These are phyloP conservation scores for Discostella stelligera DNA, from an alignment of 352 stramenopile genomes.

Conservation along the genomic window DNA sequence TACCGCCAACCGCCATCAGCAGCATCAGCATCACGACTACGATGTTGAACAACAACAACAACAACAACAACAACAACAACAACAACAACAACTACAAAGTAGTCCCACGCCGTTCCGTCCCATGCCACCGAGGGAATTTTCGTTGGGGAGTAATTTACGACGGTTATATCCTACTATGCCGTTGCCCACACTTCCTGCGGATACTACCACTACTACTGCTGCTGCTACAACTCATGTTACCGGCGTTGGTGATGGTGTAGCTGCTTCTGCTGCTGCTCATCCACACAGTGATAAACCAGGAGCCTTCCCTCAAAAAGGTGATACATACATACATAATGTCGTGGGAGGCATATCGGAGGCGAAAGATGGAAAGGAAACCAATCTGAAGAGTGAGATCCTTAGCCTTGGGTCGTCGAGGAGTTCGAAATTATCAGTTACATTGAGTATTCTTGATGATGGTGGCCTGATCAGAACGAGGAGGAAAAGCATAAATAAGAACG, in stretches of 20 bases:
- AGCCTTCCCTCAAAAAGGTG: neutral
- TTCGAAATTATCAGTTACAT: slow-evolving; percentile 2
- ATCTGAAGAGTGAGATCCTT: neutral
- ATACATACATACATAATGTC: neutral
- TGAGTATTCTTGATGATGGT: neutral
- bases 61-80: slow-evolving; percentile 2
- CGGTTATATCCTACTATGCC: slow-evolving; percentile 8
- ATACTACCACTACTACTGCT: neutral
- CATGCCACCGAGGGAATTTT: slow-evolving; percentile 27
- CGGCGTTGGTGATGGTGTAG: neutral
- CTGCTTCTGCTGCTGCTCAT: neutral
- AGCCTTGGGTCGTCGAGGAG: neutral
- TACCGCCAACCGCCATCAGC: no score
- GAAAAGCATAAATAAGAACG: neutral
- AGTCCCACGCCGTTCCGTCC: slow-evolving; percentile 19
- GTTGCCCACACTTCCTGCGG: slow-evolving; percentile 18
- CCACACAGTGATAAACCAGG: neutral
- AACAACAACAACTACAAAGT: slow-evolving; percentile 1
- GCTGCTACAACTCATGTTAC: neutral
- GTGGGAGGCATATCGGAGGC: slow-evolving; percentile 10
- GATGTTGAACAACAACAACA: neutral
- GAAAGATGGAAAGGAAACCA: neutral
- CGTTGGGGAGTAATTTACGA: slow-evolving; percentile 15
- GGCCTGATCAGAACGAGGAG: neutral
- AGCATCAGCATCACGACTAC: no score